Evolutionary conservation across 2,329 filamentous ascomycete genomes (phyloP), one percentile per base, ranked within the genome.

Genomic region (Scleromitrula shiraiana): DNA sequence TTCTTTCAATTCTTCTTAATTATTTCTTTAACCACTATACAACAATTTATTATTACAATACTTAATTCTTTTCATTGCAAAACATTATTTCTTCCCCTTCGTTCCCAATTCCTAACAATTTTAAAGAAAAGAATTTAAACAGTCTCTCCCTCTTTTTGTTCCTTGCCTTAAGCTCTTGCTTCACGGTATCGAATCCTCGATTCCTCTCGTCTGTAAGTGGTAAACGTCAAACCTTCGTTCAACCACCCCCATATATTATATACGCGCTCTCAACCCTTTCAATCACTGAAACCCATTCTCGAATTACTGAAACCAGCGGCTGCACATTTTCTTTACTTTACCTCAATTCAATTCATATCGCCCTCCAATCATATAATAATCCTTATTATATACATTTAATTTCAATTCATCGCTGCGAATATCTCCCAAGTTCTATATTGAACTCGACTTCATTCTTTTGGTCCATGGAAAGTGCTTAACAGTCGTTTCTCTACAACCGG

Each of bases 111-210:
- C 19, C 41, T 42, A 32, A 32, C 29, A 32, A 12, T 32, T 32
- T 32, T 39, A 32, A 19, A 5, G n/a, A n/a, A n/a, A n/a, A n/a
- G n/a, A n/a, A n/a, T 17, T 22, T 32, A 8, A 23, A 17, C 50
- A 53, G 51, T 53, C 53, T 44, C 49, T 55, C 56, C 53, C 54
- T n/a, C n/a, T n/a, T n/a, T 58, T 56, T 41, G 37, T 50, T 52
- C 51, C 52, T 54, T 54, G 29, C 48, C 27, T 48, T 41, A n/a
- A 50, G n/a, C 32, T 50, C 46, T 19, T 40, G 44, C 36, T 45
- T 47, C 36, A 29, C 49, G 41, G 30, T 46, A 50, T 51, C 41
- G 50, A 45, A 46, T 42, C 45, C 41, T 46, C 51, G 46, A 41
- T 52, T 52, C 35, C 49, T 55, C 23, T 41, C 32, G 7, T 19